Evolutionary conservation across 2,329 filamentous ascomycete species (phyloP).

Genomic region (Curvularia eragrostidis): DNA sequence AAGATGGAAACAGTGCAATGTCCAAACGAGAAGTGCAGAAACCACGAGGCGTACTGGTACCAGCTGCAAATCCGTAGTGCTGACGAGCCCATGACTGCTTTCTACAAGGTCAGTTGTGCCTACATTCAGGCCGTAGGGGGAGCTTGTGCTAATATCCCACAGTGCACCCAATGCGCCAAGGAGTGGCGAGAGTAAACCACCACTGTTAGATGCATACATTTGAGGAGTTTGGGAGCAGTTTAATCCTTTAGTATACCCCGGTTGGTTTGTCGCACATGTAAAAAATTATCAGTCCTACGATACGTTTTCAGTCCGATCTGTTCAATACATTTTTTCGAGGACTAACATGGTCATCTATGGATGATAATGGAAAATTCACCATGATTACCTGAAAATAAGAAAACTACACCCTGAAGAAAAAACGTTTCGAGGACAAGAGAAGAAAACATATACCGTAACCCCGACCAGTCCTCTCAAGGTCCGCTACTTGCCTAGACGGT

Average conservation of each 20-base stretch:
- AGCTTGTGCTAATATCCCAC: conserved; percentile 10
- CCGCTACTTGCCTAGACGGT: neutral
- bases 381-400: neutral
- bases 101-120: conserved; percentile 74
- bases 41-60: conserved; percentile 88
- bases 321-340: neutral
- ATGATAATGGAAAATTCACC: neutral
- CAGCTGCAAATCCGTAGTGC: conserved; percentile 97
- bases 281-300: neutral
- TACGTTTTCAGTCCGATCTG: neutral
- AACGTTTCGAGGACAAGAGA: neutral
- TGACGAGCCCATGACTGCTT: conserved; percentile 97
- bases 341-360: neutral
- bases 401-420: neutral
- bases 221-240: conserved; percentile 16
- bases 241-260: conserved; percentile 18
- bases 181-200: conserved; percentile 52
- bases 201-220: conserved; percentile 1
- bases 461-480: neutral
- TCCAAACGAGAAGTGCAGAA: conserved; percentile 78
- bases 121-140: neutral
- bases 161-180: conserved; percentile 53
- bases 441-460: neutral
- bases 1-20: conserved; percentile 69
- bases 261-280: neutral